phyloP scores from a whole-genome alignment of 2,329 filamentous ascomycete species.

The Claviceps arundinis region DNA sequence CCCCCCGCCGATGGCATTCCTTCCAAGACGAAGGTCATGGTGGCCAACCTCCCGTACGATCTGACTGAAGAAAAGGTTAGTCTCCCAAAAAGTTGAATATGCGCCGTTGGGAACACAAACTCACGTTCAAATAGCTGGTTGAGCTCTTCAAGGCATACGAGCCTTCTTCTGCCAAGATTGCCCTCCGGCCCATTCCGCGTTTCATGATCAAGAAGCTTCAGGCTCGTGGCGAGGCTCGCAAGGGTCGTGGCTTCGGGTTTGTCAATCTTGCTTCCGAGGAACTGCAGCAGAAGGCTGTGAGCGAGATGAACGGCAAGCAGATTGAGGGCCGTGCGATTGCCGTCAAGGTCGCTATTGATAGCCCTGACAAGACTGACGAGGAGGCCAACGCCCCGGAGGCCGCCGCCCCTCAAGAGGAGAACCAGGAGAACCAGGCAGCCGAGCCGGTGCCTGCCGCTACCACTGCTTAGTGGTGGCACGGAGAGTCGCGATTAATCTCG shows the following conservation, averaged over 20 bases:
- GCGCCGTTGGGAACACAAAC: background rate
- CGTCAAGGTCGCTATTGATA: slow-evolving; percentile 99
- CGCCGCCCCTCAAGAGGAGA: slow-evolving; percentile 36
- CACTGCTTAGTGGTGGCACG: slow-evolving; percentile 16
- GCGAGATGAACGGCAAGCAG: slow-evolving; percentile 98
- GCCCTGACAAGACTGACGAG: slow-evolving; percentile 88
- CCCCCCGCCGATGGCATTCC: slow-evolving; percentile 94
- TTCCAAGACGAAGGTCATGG: slow-evolving; percentile 99
- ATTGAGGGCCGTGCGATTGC: slow-evolving; percentile 98
- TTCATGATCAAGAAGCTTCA: slow-evolving; percentile 99
- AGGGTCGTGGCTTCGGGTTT: slow-evolving; percentile 98
- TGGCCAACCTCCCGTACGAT: slow-evolving; percentile 97
- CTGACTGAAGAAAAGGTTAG: slow-evolving; percentile 90
- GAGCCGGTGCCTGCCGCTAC: slow-evolving; percentile 14
- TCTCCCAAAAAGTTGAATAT: background rate
- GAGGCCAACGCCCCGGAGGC: slow-evolving; percentile 63
- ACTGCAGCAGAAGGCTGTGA: slow-evolving; percentile 90
- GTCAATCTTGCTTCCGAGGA: slow-evolving; percentile 93
- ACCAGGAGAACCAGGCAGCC: slow-evolving; percentile 32
- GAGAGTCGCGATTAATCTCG: too few species aligned
- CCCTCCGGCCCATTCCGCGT: slow-evolving; percentile 91
- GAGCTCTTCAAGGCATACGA: slow-evolving; percentile 91
- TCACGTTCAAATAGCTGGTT: slow-evolving; percentile 56
- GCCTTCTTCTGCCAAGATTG: slow-evolving; percentile 93
- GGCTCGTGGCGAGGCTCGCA: slow-evolving; percentile 92